A percentile compares a stretch with the other conserved stretches of the same genome.
phyloP scores from a whole-genome alignment of 345 rosid genomes.

The Alliaria petiolata region DNA sequence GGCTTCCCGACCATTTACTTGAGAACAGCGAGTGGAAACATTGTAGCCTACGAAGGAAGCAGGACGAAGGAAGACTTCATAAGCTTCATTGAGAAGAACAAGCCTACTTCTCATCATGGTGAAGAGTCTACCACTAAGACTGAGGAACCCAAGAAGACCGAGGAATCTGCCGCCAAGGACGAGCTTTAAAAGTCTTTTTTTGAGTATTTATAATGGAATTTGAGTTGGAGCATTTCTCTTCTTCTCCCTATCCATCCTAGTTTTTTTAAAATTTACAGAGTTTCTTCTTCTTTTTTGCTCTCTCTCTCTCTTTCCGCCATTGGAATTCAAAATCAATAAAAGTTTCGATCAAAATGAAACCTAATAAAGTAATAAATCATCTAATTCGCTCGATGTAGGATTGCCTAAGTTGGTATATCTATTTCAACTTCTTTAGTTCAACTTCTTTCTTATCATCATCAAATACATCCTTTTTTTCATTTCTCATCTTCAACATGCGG shows the following conservation, averaged over 20 bases:
- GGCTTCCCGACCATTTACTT: constrained; percentile 89
- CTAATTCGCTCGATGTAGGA: background rate
- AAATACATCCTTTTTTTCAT: too few species aligned
- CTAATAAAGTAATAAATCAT: background rate
- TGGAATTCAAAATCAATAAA: background rate
- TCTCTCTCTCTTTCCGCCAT: background rate
- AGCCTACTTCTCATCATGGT: background rate
- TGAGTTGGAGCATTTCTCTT: background rate
- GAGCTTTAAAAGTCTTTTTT: too few species aligned
- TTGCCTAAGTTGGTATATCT: too few species aligned
- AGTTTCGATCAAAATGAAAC: background rate
- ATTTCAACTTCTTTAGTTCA: background rate
- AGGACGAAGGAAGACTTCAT: constrained; percentile 83
- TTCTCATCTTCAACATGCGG: too few species aligned
- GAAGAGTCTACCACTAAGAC: too few species aligned
- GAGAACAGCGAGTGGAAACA: constrained; percentile 62
- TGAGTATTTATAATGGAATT: too few species aligned
- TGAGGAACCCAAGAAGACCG: too few species aligned
- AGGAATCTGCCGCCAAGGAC: too few species aligned
- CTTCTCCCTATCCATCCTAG: background rate
- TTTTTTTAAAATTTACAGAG: background rate
- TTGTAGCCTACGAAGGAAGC: constrained; percentile 58
- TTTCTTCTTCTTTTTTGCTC: background rate
- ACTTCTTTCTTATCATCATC: background rate
- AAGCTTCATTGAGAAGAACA: constrained; percentile 78